A percentile compares a stretch with the other conserved stretches of the same genome.
These are phyloP conservation scores for Penicillium mononematosum DNA, from an alignment of 495 filamentous ascomycete genomes.

Conservation along the genomic window DNA sequence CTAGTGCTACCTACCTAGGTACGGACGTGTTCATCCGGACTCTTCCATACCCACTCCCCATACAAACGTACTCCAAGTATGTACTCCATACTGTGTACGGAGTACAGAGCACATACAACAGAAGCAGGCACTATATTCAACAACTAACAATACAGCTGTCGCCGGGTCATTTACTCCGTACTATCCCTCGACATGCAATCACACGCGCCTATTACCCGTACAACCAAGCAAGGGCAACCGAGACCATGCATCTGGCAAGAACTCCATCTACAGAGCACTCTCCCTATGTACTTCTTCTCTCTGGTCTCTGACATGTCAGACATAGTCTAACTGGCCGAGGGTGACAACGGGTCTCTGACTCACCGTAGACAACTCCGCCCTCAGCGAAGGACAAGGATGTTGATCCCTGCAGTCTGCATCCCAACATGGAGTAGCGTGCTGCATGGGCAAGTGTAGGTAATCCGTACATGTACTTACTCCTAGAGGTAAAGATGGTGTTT, in stretches of 20 bases:
- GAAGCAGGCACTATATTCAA: background rate
- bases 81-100: background rate
- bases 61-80: slow-evolving; percentile 5
- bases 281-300: background rate
- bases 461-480: background rate
- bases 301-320: slow-evolving; percentile 8
- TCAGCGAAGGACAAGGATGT: slow-evolving; percentile 4
- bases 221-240: slow-evolving; percentile 28
- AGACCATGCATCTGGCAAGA: slow-evolving; percentile 15
- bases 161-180: background rate
- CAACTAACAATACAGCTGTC: background rate
- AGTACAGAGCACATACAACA: background rate
- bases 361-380: slow-evolving; percentile 14
- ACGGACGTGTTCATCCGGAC: background rate
- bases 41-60: background rate
- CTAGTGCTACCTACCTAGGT: background rate
- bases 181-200: slow-evolving; percentile 5
- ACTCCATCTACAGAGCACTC: background rate
- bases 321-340: slow-evolving; percentile 3
- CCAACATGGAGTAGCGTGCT: slow-evolving; percentile 21
- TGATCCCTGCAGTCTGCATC: slow-evolving; percentile 27
- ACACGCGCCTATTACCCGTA: slow-evolving; percentile 27
- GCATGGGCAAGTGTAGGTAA: slow-evolving; percentile 12
- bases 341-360: slow-evolving; percentile 19
- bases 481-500: background rate